Evolutionary conservation across 2,329 filamentous ascomycete species (phyloP).

Genomic region (Scytalidium lignicola): DNA sequence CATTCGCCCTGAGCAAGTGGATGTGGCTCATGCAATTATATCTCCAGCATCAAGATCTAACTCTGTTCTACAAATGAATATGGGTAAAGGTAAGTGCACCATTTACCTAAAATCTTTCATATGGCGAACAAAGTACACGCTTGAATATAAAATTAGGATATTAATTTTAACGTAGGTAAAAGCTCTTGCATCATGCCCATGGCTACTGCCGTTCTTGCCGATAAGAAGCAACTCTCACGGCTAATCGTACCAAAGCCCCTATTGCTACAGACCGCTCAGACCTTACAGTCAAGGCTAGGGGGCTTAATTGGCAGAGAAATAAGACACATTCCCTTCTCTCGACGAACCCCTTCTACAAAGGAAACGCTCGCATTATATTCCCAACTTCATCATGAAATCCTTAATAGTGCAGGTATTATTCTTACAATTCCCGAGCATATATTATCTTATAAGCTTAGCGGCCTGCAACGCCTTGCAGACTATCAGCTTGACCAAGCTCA

Average conservation of each 20-base stretch:
- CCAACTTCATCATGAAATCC: conserved; percentile 32
- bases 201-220: conserved; percentile 38
- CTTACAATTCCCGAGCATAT: conserved; percentile 46
- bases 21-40: conserved; percentile 56
- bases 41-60: conserved; percentile 44
- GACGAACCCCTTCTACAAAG: conserved; percentile 30
- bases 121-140: too few species aligned
- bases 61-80: conserved; percentile 59
- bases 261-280: conserved; percentile 37
- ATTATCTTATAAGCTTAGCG: conserved; percentile 46
- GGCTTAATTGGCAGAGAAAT: conserved; percentile 35
- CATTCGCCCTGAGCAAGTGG: conserved; percentile 54
- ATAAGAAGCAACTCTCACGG: conserved; percentile 34
- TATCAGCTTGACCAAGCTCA: conserved; percentile 30
- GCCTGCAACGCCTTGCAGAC: conserved; percentile 39
- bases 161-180: conserved; percentile 37
- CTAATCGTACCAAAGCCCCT: conserved; percentile 38
- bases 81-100: conserved; percentile 47
- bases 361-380: conserved; percentile 28
- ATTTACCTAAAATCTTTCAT: not conserved
- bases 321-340: conserved; percentile 39
- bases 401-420: conserved; percentile 35
- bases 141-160: not conserved
- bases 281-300: conserved; percentile 36
- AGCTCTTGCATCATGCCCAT: conserved; percentile 51